Evolutionary conservation across 768 basidiomycete species (phyloP).

Genomic region (Serendipita vermifera): DNA sequence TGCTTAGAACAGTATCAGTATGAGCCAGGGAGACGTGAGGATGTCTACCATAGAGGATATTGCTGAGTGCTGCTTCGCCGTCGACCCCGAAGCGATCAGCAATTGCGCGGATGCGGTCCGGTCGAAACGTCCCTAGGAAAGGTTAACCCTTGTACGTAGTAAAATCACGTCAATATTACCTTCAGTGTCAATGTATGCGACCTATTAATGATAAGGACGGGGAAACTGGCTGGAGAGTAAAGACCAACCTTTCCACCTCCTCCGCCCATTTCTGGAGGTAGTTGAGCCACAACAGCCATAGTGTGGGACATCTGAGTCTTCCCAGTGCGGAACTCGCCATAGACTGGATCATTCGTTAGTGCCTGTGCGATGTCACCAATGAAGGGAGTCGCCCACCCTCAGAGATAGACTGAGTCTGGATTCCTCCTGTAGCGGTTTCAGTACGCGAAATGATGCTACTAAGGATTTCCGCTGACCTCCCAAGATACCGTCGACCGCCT

Average conservation of each 20-base stretch:
- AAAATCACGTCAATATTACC: slow-evolving; percentile 29
- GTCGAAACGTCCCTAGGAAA: slow-evolving; percentile 72
- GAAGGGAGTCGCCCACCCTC: slow-evolving; percentile 41
- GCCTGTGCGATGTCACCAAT: not conserved
- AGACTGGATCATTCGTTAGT: slow-evolving; percentile 39
- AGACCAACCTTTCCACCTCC: slow-evolving; percentile 68
- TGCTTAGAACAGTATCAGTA: slow-evolving; percentile 33
- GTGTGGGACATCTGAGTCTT: slow-evolving; percentile 95
- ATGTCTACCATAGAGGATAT: slow-evolving; percentile 68
- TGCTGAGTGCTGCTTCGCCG: slow-evolving; percentile 72
- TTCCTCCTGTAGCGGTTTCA: slow-evolving; percentile 45
- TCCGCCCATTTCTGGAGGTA: slow-evolving; percentile 81
- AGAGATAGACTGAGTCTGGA: slow-evolving; percentile 87
- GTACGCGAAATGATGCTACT: not conserved
- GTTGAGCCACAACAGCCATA: slow-evolving; percentile 79
- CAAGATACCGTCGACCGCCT: slow-evolving; percentile 75
- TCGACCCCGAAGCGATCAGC: slow-evolving; percentile 94
- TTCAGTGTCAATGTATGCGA: slow-evolving; percentile 88
- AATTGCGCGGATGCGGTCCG: slow-evolving; percentile 81
- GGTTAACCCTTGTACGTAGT: not conserved
- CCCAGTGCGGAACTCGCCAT: slow-evolving; percentile 91
- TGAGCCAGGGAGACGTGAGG: not conserved
- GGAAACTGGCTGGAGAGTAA: not conserved
- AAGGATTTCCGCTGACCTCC: slow-evolving; percentile 43
- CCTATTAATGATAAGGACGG: slow-evolving; percentile 29